Evolutionary conservation across 2,329 filamentous ascomycete species (phyloP).

Genomic region (Xylaria sp.): DNA sequence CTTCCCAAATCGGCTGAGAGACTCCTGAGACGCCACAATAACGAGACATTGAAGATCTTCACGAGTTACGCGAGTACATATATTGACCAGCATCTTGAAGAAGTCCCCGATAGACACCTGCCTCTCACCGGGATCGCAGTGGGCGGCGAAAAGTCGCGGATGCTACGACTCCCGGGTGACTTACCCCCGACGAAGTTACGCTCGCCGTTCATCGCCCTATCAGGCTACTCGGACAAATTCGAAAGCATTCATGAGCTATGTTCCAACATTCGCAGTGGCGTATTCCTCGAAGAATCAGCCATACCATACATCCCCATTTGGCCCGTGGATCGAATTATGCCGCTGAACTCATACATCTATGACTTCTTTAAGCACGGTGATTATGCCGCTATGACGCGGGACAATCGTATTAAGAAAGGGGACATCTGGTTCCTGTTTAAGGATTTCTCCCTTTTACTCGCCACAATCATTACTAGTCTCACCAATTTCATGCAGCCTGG

Average conservation of each 20-base stretch:
- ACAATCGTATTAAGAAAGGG: slow-evolving; percentile 60
- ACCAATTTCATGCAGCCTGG: slow-evolving; percentile 51
- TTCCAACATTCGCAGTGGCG: slow-evolving; percentile 55
- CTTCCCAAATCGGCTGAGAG: slow-evolving; percentile 53
- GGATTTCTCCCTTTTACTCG: slow-evolving; percentile 51
- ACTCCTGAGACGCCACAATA: slow-evolving; percentile 58
- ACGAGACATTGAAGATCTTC: slow-evolving; percentile 60
- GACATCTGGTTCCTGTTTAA: slow-evolving; percentile 72
- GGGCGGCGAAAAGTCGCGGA: slow-evolving; percentile 9
- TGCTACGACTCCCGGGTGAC: slow-evolving; percentile 6
- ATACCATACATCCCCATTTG: slow-evolving; percentile 63
- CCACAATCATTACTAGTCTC: slow-evolving; percentile 65
- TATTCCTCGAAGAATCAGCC: slow-evolving; percentile 70
- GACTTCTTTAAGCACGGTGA: slow-evolving; percentile 75
- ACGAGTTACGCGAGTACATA: slow-evolving; percentile 64
- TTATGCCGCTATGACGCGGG: slow-evolving; percentile 51
- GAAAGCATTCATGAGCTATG: slow-evolving; percentile 62
- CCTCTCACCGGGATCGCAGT: slow-evolving; percentile 46
- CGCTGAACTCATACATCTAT: slow-evolving; percentile 63
- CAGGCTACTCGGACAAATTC: slow-evolving; percentile 61
- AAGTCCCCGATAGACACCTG: slow-evolving; percentile 46
- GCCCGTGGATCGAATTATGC: slow-evolving; percentile 46
- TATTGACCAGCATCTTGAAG: slow-evolving; percentile 55
- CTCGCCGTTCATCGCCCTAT: slow-evolving; percentile 67
- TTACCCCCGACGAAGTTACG: slow-evolving; percentile 38